Conservation (phyloP, 768 basidiomycete species). For the Leucogyrophana mollusca region DNA sequence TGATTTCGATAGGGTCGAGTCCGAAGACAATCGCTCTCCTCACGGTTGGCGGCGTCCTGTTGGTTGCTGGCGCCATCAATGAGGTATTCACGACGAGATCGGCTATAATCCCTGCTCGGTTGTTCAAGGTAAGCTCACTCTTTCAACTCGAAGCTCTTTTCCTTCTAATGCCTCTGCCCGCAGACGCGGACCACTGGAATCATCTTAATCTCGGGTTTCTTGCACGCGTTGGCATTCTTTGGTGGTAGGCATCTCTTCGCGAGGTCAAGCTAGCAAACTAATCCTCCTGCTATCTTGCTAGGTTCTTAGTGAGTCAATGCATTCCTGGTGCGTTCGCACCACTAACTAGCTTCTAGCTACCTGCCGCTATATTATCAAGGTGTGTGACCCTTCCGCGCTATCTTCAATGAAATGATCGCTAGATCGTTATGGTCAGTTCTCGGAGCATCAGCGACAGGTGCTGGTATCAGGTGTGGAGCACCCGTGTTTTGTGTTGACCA, state of each 20-base stretch:
- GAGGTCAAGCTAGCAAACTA: neutral
- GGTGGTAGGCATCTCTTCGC: conserved; percentile 30
- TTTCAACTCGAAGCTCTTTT: neutral
- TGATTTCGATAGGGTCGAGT: conserved; percentile 45
- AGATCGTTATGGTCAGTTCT: no score
- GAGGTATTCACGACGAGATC: conserved; percentile 62
- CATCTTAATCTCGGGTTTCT: conserved; percentile 53
- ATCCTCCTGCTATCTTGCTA: neutral
- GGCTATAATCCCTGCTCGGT: conserved; percentile 70
- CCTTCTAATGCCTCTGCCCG: neutral
- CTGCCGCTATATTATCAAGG: conserved; percentile 79
- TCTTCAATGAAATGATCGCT: no score
- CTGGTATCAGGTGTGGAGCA: conserved; percentile 63
- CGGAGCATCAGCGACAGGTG: conserved; percentile 68
- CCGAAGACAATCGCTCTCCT: conserved; percentile 62
- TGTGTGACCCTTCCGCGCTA: no score
- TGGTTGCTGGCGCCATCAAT: conserved; percentile 53
- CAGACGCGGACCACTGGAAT: conserved; percentile 74
- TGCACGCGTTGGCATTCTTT: conserved; percentile 69
- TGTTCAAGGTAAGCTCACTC: conserved; percentile 55
- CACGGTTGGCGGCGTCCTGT: conserved; percentile 51
- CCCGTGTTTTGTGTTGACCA: no score
- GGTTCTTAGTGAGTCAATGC: conserved; percentile 20
- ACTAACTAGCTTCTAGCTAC: conserved; percentile 34
- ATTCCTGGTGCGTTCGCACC: conserved; percentile 1